Evolutionary conservation across 2,329 filamentous ascomycete species (phyloP), one percentile per base, ranked within the genome.

Genomic region (Shiraia sp.): DNA sequence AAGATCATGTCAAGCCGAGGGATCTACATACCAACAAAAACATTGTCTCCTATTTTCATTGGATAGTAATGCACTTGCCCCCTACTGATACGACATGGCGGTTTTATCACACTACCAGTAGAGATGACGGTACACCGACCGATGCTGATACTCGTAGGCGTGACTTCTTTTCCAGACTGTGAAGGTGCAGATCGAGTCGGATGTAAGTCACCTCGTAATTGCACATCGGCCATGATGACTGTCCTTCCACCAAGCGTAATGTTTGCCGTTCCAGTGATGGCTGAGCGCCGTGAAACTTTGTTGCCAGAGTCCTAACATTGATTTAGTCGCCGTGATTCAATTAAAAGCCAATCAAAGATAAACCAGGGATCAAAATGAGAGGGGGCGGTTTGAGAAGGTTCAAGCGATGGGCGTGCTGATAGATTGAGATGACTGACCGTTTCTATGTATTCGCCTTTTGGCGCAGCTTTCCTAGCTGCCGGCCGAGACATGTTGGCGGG

Each of bases 171-270:
- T 3, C 61, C 59, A 5, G 61, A 61, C 29, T 53, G 53, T 17
- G 58, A 58, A 34, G 51, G 70, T 53, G 47, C 71, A 6, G 63
- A 65, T 17, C 72, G 63, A 27, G 66, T 69, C 2, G 69, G 52
- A 23, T 72, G 55, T 77, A 99, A 81, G 65, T 99, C 93, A 31
- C 92, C 93, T 33, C 93, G 86, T 65, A 99, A 90, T 71, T 93
- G 90, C 59, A 90, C 92, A 65, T 96, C 91, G 49, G 90, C 87
- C 78, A 96, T 90, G 64, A 99, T 95, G 49, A 97, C 90, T 1
- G 91, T 95, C 72, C 71, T 95, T 51, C 93, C 93, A 57, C 90
- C 93, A 2, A 99, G 86, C 72, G 96, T 96, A 72, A 99, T 97
- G 73, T 97, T 95, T 59, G 95, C 90, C 15, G 92, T 96, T 61